These are phyloP conservation scores for Xylaria sp. DNA, from an alignment of 2,329 filamentous ascomycete genomes.

Conservation along the genomic window DNA sequence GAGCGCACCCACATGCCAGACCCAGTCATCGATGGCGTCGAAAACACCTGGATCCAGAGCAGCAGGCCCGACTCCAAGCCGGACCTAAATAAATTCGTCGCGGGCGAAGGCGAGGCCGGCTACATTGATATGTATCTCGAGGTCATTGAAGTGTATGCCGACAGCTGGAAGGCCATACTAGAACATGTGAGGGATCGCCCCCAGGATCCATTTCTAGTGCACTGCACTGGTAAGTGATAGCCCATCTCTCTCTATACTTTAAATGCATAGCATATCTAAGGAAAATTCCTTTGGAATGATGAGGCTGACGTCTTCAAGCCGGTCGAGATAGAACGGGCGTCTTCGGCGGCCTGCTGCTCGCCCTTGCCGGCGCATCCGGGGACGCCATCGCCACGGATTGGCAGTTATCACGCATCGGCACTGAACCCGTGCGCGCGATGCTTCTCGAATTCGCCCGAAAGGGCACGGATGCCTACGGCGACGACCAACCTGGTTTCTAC, in stretches of 20 bases:
- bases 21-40: conserved; percentile 53
- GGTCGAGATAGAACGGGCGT: conserved; percentile 66
- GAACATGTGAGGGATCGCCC: conserved; percentile 60
- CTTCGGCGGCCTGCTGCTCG: conserved; percentile 60
- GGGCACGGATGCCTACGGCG: conserved; percentile 51
- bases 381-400: conserved; percentile 61
- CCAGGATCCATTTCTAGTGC: conserved; percentile 59
- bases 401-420: conserved; percentile 64
- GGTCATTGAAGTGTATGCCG: conserved; percentile 56
- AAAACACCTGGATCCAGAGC: conserved; percentile 57
- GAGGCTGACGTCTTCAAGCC: no score
- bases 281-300: no score
- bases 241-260: no score
- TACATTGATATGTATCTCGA: conserved; percentile 60
- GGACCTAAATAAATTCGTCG: conserved; percentile 56
- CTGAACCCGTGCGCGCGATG: conserved; percentile 60
- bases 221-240: conserved; percentile 61
- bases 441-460: conserved; percentile 57
- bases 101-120: conserved; percentile 56
- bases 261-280: no score
- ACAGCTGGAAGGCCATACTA: conserved; percentile 57
- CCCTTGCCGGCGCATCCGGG: conserved; percentile 58
- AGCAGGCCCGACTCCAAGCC: conserved; percentile 51
- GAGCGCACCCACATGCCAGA: conserved; percentile 58
- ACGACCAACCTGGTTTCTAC: conserved; percentile 59